Evolutionary conservation across 768 basidiomycete genomes (phyloP), one percentile per base, ranked within the genome.

Genomic region (Suillus cothurnatus): DNA sequence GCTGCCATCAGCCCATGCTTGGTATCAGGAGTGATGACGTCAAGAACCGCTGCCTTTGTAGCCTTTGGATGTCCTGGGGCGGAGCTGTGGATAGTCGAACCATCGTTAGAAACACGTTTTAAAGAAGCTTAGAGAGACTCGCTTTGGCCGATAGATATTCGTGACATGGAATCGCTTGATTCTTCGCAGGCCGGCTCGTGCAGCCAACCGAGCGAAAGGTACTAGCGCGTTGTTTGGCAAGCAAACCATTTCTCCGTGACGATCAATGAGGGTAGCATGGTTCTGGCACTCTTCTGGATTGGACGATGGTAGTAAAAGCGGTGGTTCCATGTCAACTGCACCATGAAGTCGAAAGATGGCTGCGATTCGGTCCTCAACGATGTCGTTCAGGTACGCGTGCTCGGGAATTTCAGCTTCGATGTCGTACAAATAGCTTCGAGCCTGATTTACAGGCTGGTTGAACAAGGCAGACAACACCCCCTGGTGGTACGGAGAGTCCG

Each of bases 341-440:
- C 96, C 96, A 71, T 96, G 96, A 6, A 96, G 82, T 43, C 89
- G 86, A 76, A 97, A 96, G 21, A 95, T 88, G 2, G 89, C 80
- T 3, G 85, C 81, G 6, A 97, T 79, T 21, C 88, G 87, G 58
- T 95, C 92, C 67, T 90, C 84, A 6, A 96, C 92, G 4, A 89
- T 86, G 14, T 87, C 85, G 69, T 88, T 91, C 69, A 96, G 74
- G 26, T 87, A 82, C 8, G 88, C 81, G 76, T 93, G 85, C 72
- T 92, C 89, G 6, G 89, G 87, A 26, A 86, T 77, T 67, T 90
- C 88, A 6, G 83, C 80, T 64, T 91, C 88, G 50, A 82, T 78
- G 67, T 95, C 93, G 70, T 95, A 97, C 31, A 93, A 80, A 68
- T 88, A 88, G 26, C 85, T 83, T 47, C 91, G 85, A 11, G 86